Base-by-base conservation (phyloP, 306 rosid genomes). In the Prunus davidiana region DNA sequence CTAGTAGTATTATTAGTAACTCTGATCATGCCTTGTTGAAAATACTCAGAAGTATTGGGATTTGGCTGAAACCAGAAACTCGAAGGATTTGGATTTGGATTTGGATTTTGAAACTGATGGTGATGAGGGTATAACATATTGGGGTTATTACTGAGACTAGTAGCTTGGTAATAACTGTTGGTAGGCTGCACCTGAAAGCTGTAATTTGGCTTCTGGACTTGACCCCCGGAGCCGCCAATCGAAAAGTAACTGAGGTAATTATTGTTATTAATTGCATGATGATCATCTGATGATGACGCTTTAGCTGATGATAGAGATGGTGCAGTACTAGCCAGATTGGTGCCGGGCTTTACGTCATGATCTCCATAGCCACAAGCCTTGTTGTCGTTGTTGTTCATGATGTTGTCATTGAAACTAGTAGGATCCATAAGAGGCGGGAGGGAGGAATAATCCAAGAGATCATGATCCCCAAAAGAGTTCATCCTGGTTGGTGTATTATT, bases 371-470 rank as follows among this genome's bases (percentile, higher is more conserved):
- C 57, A 10, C 10, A 47, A 63, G 63, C 9, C 49, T 66, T 75
- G 60, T 52, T 32, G 65, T 45, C 12, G 41, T 73, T 73, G 22
- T 27, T 30, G 74, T 58, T 64, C 47, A 50, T 30, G 74, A 20
- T 38, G 2, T 46, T 30, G 32, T n/a, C 0, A 34, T 11, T 6
- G 62, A 9, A 7, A 38, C 52, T 10, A 14, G 58, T 1, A 32
- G 87, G 83, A 78, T 95, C 93, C 89, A 89, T 84, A 67, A 92
- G 89, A 72, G 97, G 96, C 19, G 99, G 93, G 51, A 95, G 92
- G 55, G 93, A 81, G 25, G 96, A 84, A 54, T 57, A 81, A 74
- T 89, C 92, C 38, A 86, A 71, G 68, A 86, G 32, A 32, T 47
- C 54, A 18, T 25, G 64, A 84, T 88, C 90, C n/a, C 75, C 89